Evolutionary conservation across 805 yeast species (phyloP).

Genomic region (Lipomyces anomalus): DNA sequence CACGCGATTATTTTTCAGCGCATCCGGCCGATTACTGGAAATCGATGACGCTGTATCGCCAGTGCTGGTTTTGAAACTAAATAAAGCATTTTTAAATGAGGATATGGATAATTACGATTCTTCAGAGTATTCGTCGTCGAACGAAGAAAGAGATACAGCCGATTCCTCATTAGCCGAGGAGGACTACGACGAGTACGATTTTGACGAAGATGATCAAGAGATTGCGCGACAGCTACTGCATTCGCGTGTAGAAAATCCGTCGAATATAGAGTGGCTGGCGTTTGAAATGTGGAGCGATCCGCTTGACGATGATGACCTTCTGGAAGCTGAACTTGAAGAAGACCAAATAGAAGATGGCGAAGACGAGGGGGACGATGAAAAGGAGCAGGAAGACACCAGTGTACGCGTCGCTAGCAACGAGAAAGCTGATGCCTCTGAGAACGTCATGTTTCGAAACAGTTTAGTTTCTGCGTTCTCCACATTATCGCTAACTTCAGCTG

Average conservation of each 20-base stretch:
- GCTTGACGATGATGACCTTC: slow-evolving; percentile 22
- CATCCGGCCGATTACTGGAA: slow-evolving; percentile 59
- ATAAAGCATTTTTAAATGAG: slow-evolving; percentile 25
- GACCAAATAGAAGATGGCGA: slow-evolving; percentile 2
- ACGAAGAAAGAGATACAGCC: slow-evolving; percentile 23
- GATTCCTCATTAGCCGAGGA: slow-evolving; percentile 15
- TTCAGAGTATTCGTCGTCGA: slow-evolving; percentile 16
- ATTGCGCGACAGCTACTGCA: no score
- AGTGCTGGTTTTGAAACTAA: slow-evolving; percentile 56
- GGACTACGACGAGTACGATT: slow-evolving; percentile 26
- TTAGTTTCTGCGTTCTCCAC: slow-evolving; percentile 11
- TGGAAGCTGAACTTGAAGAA: slow-evolving; percentile 7
- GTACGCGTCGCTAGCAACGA: no score
- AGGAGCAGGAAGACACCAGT: slow-evolving; percentile 27
- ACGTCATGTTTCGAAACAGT: no score
- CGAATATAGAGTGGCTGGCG: slow-evolving; percentile 27
- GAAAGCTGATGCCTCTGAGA: slow-evolving; percentile 24
- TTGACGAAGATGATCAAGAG: slow-evolving; percentile 41
- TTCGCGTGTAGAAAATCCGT: slow-evolving; percentile 11
- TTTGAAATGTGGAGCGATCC: slow-evolving; percentile 24
- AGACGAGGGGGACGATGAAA: slow-evolving; percentile 31
- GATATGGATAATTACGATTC: slow-evolving; percentile 5
- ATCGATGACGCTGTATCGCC: slow-evolving; percentile 60
- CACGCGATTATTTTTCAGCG: slow-evolving; percentile 56
- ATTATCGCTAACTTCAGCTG: slow-evolving; percentile 13